phyloP scores from a whole-genome alignment of 2,329 filamentous ascomycete species.

The Talaromyces sp. region DNA sequence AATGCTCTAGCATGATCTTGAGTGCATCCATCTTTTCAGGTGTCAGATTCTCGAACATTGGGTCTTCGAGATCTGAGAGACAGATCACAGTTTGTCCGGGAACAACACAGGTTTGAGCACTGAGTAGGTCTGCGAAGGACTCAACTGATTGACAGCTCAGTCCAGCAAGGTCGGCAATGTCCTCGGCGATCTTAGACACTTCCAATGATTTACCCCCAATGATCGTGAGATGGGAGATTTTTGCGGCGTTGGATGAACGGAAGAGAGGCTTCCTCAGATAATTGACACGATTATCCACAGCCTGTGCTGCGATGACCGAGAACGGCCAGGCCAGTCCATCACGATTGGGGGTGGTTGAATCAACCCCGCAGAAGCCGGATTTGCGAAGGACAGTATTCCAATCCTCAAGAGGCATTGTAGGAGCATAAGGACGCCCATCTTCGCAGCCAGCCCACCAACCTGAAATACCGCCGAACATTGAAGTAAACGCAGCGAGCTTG shows the following conservation, averaged over 20 bases:
- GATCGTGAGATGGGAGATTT: neutral
- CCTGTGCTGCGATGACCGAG: slow-evolving; percentile 1
- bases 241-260: neutral
- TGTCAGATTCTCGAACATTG: no score
- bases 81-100: no score
- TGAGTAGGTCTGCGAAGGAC: no score
- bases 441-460: slow-evolving; percentile 38
- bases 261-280: neutral
- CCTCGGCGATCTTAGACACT: neutral
- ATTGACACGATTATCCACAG: neutral
- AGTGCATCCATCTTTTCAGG: no score
- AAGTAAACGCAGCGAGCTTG: neutral
- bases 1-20: no score
- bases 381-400: neutral
- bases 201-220: neutral
- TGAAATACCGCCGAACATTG: slow-evolving; percentile 21
- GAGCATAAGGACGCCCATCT: slow-evolving; percentile 14
- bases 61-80: no score
- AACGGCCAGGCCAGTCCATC: neutral
- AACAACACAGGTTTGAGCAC: no score
- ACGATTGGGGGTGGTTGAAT: slow-evolving; percentile 8
- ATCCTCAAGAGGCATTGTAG: neutral
- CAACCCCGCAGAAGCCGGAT: slow-evolving; percentile 24
- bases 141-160: no score
- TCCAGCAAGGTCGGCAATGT: no score